Conservation (phyloP, 1,139 yeast species). For the Candida dubliniensis region DNA sequence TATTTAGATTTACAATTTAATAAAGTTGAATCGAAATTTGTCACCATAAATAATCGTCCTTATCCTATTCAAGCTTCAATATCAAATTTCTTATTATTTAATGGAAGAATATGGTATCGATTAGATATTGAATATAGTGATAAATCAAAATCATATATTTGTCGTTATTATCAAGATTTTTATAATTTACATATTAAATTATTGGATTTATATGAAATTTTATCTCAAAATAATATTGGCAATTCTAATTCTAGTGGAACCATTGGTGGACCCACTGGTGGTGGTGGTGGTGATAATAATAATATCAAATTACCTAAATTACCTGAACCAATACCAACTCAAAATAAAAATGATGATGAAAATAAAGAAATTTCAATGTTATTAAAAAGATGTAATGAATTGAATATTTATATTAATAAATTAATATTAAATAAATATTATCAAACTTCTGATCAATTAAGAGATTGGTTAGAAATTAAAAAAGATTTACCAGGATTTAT, state of each 20-base stretch:
- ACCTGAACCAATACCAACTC: constrained; percentile 43
- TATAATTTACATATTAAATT: constrained; percentile 38
- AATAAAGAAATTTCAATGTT: constrained; percentile 14
- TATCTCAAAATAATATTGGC: not conserved
- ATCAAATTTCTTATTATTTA: constrained; percentile 33
- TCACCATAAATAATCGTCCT: constrained; percentile 32
- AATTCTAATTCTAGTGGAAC: no score
- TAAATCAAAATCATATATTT: constrained; percentile 29
- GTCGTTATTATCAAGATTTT: constrained; percentile 46
- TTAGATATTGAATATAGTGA: constrained; percentile 38
- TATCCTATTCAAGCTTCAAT: constrained; percentile 35
- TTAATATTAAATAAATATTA: constrained; percentile 27
- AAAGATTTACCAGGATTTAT: constrained; percentile 25
- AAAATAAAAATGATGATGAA: constrained; percentile 9
- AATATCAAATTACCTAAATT: constrained; percentile 35
- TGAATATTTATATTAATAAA: constrained; percentile 39
- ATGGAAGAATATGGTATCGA: constrained; percentile 45
- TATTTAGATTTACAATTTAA: constrained; percentile 18
- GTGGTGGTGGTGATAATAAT: not conserved
- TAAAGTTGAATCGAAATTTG: constrained; percentile 17
- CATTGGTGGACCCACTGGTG: not conserved
- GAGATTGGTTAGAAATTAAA: constrained; percentile 35
- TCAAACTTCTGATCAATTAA: constrained; percentile 27
- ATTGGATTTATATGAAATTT: constrained; percentile 13
- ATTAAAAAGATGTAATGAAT: constrained; percentile 36